Conservation (phyloP, 148 eudicot species). For the Cornus controversa region DNA sequence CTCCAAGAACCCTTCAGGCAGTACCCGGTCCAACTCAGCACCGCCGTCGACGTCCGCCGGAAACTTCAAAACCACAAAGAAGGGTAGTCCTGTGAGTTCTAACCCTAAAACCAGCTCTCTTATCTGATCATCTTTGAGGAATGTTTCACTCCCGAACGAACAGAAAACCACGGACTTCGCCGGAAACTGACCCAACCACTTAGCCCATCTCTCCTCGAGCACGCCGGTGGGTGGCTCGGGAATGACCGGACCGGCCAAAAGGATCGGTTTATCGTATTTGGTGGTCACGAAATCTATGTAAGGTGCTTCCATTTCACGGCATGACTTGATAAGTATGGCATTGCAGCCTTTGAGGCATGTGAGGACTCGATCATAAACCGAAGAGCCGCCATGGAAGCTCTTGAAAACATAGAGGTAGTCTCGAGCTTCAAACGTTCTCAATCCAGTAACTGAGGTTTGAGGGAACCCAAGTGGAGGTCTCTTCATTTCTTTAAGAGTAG, state of each 20-base stretch:
- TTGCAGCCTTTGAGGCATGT: conserved; percentile 24
- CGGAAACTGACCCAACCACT: conserved; percentile 30
- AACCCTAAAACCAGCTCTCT: conserved; percentile 44
- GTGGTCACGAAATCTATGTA: conserved; percentile 36
- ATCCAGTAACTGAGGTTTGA: conserved; percentile 24
- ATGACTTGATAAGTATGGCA: conserved; percentile 35
- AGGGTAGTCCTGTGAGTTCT: conserved; percentile 43
- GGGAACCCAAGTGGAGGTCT: conserved; percentile 44
- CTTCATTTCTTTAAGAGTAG: conserved; percentile 32
- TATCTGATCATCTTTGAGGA: conserved; percentile 37
- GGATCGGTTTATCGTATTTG: conserved; percentile 32
- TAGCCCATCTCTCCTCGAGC: conserved; percentile 33
- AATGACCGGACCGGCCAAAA: conserved; percentile 33
- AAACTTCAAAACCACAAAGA: conserved; percentile 48
- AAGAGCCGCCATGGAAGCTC: conserved; percentile 28
- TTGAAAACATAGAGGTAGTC: conserved; percentile 38
- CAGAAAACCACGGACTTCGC: conserved; percentile 44
- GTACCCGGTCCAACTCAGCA: conserved; percentile 25
- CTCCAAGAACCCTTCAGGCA: conserved; percentile 42
- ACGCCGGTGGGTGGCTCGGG: conserved; percentile 25
- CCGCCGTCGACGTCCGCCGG: conserved; percentile 12
- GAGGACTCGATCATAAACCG: conserved; percentile 19
- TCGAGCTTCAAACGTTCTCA: conserved; percentile 42
- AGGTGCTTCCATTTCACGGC: conserved; percentile 42
- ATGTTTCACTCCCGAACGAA: conserved; percentile 52